Conservation (phyloP, 768 basidiomycete genomes). For the Suillus sp. region DNA sequence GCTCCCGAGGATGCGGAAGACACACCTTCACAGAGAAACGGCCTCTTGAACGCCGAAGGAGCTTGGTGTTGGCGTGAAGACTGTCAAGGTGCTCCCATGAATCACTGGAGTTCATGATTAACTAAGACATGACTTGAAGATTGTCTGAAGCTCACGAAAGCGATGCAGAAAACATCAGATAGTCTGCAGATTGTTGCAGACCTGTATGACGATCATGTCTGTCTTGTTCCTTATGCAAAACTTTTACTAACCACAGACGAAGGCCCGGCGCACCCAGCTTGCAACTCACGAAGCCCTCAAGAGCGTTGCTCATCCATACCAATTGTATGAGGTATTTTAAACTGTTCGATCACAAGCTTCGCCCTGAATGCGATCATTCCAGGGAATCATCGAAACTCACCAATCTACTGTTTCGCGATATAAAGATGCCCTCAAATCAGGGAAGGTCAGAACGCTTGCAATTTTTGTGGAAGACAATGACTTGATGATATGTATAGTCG, state of each 20-base stretch:
- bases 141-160: slow-evolving; percentile 78
- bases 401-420: slow-evolving; percentile 68
- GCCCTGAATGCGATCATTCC: slow-evolving; percentile 9
- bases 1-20: slow-evolving; percentile 52
- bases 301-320: slow-evolving; percentile 72
- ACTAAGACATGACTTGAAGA: slow-evolving; percentile 40
- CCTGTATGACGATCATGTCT: slow-evolving; percentile 76
- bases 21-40: slow-evolving; percentile 44
- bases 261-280: slow-evolving; percentile 77
- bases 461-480: not conserved
- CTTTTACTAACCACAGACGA: slow-evolving; percentile 13
- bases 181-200: slow-evolving; percentile 74
- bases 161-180: slow-evolving; percentile 74
- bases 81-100: slow-evolving; percentile 54
- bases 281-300: slow-evolving; percentile 77
- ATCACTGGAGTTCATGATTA: not conserved
- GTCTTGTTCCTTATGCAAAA: slow-evolving; percentile 24
- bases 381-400: slow-evolving; percentile 80
- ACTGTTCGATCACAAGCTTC: not conserved
- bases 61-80: slow-evolving; percentile 89
- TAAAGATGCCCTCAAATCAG: slow-evolving; percentile 47
- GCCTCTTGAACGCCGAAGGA: slow-evolving; percentile 67
- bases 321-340: slow-evolving; percentile 61
- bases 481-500: slow-evolving; percentile 38
- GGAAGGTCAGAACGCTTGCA: slow-evolving; percentile 35